Evolutionary conservation across 371 early-diverging fungal genomes (phyloP).

Genomic region (Zychaea mexicana): DNA sequence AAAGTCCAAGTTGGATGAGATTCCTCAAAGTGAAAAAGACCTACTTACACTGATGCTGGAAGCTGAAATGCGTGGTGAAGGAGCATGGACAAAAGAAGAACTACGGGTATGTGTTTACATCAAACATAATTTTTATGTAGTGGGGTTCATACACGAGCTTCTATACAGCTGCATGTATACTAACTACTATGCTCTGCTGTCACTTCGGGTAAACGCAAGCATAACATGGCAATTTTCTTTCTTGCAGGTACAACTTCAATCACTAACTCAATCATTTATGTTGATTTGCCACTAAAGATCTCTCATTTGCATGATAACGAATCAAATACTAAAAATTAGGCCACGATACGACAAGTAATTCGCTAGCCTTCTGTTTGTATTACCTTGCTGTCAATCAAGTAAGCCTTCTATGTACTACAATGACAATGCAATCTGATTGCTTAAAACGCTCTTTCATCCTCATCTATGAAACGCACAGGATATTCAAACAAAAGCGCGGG

Average conservation of each 20-base stretch:
- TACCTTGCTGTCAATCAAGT: conserved; percentile 18
- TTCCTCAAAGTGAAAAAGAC: conserved; percentile 28
- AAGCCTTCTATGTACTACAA: conserved; percentile 3
- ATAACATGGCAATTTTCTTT: conserved; percentile 26
- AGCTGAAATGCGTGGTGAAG: conserved; percentile 26
- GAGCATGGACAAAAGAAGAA: conserved; percentile 17
- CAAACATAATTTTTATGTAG: neutral
- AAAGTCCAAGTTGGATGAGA: neutral
- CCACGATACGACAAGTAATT: conserved; percentile 21
- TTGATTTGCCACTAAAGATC: too few species aligned
- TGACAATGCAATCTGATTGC: neutral
- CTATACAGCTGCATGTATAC: too few species aligned
- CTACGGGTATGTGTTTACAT: conserved; percentile 16
- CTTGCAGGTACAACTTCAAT: conserved; percentile 14
- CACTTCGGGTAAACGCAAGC: too few species aligned
- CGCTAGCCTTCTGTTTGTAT: conserved; percentile 21
- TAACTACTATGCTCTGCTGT: too few species aligned
- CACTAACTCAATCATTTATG: neutral
- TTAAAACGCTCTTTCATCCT: neutral
- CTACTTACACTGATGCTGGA: conserved; percentile 41
- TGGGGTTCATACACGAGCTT: neutral
- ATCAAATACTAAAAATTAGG: conserved; percentile 16
- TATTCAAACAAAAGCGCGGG: conserved; percentile 23
- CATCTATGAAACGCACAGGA: conserved; percentile 4
- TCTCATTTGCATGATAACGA: too few species aligned